A percentile compares a stretch with the other conserved stretches of the same genome.
These are phyloP conservation scores for Teratosphaeria destructans DNA, from an alignment of 2,329 filamentous ascomycete genomes.

Conservation along the genomic window DNA sequence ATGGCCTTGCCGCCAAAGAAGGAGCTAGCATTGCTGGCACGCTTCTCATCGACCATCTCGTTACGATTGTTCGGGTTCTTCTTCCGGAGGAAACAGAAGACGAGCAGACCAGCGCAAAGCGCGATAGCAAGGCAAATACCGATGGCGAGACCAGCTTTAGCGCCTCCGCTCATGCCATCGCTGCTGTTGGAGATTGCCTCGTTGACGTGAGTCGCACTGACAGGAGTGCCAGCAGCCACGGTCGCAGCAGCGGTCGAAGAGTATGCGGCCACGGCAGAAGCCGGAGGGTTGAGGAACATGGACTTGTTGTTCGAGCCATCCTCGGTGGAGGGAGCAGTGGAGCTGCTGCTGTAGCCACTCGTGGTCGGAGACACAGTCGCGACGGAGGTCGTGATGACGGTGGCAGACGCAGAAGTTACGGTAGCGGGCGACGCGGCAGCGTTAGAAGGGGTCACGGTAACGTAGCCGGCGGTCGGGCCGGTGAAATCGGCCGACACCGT, in stretches of 20 bases:
- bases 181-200: conserved; percentile 3
- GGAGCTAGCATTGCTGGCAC: conserved; percentile 17
- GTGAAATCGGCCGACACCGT: conserved; percentile 43
- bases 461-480: conserved; percentile 30
- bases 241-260: conserved; percentile 11
- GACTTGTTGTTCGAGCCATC: conserved; percentile 7
- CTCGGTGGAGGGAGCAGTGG: not conserved
- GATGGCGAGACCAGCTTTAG: conserved; percentile 75
- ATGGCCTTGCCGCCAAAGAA: conserved; percentile 9
- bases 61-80: conserved; percentile 47
- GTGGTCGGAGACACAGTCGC: not conserved
- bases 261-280: not conserved
- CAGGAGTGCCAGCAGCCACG: conserved; percentile 13
- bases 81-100: conserved; percentile 64
- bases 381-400: conserved; percentile 2
- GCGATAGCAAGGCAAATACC: conserved; percentile 64
- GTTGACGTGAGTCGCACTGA: conserved; percentile 10
- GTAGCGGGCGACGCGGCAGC: conserved; percentile 5
- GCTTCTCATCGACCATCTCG: conserved; percentile 32
- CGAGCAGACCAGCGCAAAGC: conserved; percentile 54
- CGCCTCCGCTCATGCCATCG: conserved; percentile 34
- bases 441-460: conserved; percentile 13
- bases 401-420: not conserved
- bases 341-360: not conserved
- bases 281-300: conserved; percentile 6